Conservation (phyloP, 202 grass and related monocot species). For the Panicum virgatum region DNA sequence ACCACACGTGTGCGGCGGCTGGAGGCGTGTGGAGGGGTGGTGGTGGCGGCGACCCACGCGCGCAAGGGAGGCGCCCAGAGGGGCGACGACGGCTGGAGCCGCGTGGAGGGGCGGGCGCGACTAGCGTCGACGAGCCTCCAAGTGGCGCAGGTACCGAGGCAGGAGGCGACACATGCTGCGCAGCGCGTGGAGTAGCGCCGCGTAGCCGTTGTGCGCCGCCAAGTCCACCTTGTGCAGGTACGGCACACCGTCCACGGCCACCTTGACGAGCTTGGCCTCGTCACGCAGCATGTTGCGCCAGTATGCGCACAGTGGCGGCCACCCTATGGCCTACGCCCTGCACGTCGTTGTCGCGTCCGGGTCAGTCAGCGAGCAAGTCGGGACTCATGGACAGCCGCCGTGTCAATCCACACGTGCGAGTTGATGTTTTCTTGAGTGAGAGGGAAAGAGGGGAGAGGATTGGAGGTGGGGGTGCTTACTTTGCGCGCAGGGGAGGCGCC, state of each 20-base stretch:
- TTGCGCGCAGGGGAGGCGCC: no score
- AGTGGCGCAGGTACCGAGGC: constrained; percentile 59
- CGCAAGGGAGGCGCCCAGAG: no score
- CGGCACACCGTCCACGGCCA: constrained; percentile 79
- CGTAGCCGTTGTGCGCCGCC: constrained; percentile 69
- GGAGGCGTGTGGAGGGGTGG: no score
- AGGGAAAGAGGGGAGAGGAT: background rate
- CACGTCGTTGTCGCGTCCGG: background rate
- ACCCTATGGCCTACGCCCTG: constrained; percentile 80
- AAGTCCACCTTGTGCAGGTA: constrained; percentile 87
- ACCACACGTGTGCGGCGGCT: no score
- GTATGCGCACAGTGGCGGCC: constrained; percentile 89
- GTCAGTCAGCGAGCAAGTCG: background rate
- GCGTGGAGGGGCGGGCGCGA: no score
- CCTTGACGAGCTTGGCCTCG: constrained; percentile 65
- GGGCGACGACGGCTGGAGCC: no score
- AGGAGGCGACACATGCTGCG: constrained; percentile 81
- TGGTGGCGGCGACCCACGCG: no score
- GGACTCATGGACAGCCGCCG: background rate
- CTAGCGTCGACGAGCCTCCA: constrained; percentile 69
- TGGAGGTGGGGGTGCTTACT: constrained; percentile 41
- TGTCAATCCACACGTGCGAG: background rate
- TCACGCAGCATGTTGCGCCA: constrained; percentile 68
- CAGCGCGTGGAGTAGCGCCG: constrained; percentile 63
- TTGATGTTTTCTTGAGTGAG: background rate